phyloP scores from a whole-genome alignment of 2,329 filamentous ascomycete genomes.

The Beauveria bassiana region DNA sequence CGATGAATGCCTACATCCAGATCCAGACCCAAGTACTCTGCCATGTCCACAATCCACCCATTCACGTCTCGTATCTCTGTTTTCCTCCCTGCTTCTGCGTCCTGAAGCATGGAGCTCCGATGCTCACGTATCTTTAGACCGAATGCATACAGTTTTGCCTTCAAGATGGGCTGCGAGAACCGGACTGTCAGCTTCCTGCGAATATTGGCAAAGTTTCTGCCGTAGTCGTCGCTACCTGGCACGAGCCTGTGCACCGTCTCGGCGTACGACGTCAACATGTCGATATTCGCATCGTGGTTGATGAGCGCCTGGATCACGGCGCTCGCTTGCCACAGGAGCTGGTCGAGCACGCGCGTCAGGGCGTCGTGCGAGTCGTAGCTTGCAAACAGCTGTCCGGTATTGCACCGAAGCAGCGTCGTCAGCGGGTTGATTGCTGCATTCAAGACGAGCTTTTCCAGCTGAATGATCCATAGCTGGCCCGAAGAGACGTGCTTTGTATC shows the following conservation, averaged over 20 bases:
- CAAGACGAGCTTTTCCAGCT: neutral
- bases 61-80: neutral
- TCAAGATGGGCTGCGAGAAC: neutral
- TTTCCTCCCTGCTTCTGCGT: neutral
- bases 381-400: neutral
- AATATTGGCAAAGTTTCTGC: neutral
- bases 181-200: neutral
- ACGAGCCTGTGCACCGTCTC: neutral
- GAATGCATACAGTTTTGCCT: neutral
- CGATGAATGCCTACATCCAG: neutral
- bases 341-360: neutral
- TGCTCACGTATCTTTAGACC: neutral
- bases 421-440: neutral
- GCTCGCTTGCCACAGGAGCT: neutral
- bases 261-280: neutral
- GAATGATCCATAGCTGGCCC: neutral
- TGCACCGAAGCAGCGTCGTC: neutral
- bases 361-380: neutral
- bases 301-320: neutral
- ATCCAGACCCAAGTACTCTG: neutral
- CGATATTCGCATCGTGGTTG: neutral
- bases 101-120: neutral
- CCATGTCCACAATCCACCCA: neutral
- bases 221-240: neutral
- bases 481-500: neutral